Conservation (phyloP, 306 rosid genomes). For the Malus fusca region DNA sequence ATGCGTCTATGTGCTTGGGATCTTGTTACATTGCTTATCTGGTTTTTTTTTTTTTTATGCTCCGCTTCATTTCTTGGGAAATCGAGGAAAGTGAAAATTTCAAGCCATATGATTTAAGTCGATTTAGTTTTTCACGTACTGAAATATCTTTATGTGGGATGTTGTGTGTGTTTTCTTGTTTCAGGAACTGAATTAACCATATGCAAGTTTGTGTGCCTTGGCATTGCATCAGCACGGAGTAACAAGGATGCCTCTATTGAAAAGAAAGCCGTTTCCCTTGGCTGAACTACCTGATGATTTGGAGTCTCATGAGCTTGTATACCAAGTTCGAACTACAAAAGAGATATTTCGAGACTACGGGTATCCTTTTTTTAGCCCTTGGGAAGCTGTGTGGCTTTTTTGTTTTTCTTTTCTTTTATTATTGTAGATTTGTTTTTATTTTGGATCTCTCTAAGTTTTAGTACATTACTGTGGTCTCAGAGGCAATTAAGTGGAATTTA, state of each 20-base stretch:
- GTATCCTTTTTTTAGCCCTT: slow-evolving; percentile 51
- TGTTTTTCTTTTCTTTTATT: background rate
- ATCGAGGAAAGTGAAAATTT: background rate
- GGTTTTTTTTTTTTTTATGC: background rate
- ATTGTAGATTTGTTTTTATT: background rate
- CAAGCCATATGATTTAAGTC: background rate
- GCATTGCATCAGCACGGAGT: background rate
- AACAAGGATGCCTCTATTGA: slow-evolving; percentile 68
- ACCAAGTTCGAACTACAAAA: slow-evolving; percentile 77
- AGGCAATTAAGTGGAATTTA: background rate
- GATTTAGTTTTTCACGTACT: background rate
- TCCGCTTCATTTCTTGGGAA: background rate
- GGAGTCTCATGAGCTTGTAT: slow-evolving; percentile 59
- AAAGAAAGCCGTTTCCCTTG: slow-evolving; percentile 61
- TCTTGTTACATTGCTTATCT: background rate
- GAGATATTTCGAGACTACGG: slow-evolving; percentile 72
- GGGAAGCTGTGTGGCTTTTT: background rate
- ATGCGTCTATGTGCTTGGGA: background rate
- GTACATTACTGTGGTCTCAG: background rate
- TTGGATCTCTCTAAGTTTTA: background rate
- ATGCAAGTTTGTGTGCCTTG: background rate
- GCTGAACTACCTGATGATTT: slow-evolving; percentile 64
- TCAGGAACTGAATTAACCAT: background rate
- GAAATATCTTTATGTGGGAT: background rate
- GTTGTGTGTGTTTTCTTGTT: background rate